phyloP scores from a whole-genome alignment of 768 basidiomycete genomes.

The Lentinula sp. region DNA sequence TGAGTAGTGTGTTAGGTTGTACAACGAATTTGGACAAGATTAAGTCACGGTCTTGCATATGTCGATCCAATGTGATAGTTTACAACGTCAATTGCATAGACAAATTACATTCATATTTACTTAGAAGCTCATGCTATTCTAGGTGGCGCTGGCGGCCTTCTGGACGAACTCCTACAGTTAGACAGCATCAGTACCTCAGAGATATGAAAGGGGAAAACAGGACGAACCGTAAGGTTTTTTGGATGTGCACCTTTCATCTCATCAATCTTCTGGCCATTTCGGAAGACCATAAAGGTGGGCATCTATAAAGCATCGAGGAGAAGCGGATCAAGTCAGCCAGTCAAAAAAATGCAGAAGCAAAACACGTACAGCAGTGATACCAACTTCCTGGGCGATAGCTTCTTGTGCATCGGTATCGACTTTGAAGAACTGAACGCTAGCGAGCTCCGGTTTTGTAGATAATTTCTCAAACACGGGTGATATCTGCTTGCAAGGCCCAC shows the following conservation, averaged over 20 bases:
- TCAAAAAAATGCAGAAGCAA: neutral
- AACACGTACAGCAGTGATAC: constrained; percentile 52
- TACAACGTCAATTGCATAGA: no score
- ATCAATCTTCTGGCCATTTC: neutral
- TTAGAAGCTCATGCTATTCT: no score
- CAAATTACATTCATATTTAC: no score
- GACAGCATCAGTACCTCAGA: neutral
- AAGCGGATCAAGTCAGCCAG: neutral
- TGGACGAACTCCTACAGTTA: no score
- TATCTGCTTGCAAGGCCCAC: constrained; percentile 12
- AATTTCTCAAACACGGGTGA: constrained; percentile 22
- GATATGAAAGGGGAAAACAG: neutral
- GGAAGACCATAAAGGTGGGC: constrained; percentile 8
- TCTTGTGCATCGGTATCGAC: constrained; percentile 62
- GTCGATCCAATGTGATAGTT: no score
- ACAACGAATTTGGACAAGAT: no score
- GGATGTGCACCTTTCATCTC: constrained; percentile 4
- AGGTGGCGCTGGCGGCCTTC: no score
- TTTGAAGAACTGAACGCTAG: constrained; percentile 55
- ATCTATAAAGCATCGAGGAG: neutral
- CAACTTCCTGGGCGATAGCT: constrained; percentile 51
- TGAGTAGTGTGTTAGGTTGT: no score
- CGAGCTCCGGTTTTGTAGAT: constrained; percentile 24
- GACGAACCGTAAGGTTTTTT: neutral
- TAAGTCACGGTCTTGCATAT: no score